phyloP scores from a whole-genome alignment of 1,139 yeast genomes.

The Neolecta irregularis region DNA sequence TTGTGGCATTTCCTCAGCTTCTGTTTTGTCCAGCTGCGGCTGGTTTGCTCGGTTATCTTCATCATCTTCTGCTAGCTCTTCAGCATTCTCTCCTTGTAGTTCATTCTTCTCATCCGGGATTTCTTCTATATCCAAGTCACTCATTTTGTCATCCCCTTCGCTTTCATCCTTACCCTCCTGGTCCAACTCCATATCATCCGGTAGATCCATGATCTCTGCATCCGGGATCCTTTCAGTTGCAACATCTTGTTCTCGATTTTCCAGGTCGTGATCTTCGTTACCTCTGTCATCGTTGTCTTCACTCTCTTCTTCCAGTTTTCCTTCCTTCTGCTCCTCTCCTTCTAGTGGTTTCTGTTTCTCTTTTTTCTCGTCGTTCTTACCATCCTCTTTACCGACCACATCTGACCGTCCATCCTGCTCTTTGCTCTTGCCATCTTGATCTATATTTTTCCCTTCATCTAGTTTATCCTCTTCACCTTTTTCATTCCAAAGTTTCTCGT shows the following conservation, averaged over 20 bases:
- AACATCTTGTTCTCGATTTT: constrained; percentile 55
- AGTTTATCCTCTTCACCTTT: constrained; percentile 57
- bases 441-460: constrained; percentile 51
- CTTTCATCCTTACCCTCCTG: constrained; percentile 20
- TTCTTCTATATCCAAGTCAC: constrained; percentile 10
- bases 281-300: constrained; percentile 30
- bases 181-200: constrained; percentile 51
- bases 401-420: constrained; percentile 44
- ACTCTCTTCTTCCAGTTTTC: constrained; percentile 25
- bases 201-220: constrained; percentile 63
- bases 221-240: constrained; percentile 63
- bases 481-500: constrained; percentile 98
- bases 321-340: constrained; percentile 31
- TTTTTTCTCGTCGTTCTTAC: constrained; percentile 33
- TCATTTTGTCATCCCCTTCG: constrained; percentile 22
- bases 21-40: constrained; percentile 14
- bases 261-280: constrained; percentile 30
- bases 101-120: constrained; percentile 8
- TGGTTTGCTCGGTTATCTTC: constrained; percentile 14
- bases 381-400: constrained; percentile 69
- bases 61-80: constrained; percentile 2
- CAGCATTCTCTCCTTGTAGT: constrained; percentile 7
- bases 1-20: constrained; percentile 20
- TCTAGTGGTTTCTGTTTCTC: constrained; percentile 44
- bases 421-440: constrained; percentile 50